phyloP scores from a whole-genome alignment of 371 early-diverging fungal species.

The Mortierella polycephala region DNA sequence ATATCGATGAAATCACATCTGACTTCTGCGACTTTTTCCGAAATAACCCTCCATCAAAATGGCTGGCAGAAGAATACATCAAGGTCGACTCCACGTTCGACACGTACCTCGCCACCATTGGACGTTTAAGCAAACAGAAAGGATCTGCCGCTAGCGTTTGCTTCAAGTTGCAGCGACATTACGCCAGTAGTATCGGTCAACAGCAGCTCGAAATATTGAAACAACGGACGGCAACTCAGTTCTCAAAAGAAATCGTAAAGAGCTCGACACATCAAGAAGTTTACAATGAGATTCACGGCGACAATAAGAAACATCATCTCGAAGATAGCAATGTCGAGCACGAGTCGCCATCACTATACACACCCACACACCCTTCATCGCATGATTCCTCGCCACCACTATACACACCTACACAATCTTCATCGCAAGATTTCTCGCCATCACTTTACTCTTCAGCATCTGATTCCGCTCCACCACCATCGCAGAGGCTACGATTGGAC shows the following conservation, averaged over 20 bases:
- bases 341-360: neutral
- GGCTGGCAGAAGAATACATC: slow-evolving; percentile 32
- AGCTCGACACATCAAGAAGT: slow-evolving; percentile 17
- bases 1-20: too few relatives aligned
- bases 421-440: too few relatives aligned
- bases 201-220: slow-evolving; percentile 19
- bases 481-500: neutral
- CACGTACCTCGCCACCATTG: slow-evolving; percentile 16
- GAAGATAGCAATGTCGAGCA: neutral
- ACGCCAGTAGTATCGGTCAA: slow-evolving; percentile 12
- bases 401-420: too few relatives aligned
- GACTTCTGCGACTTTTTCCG: too few relatives aligned
- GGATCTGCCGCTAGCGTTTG: neutral
- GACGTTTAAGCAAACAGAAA: slow-evolving; percentile 15
- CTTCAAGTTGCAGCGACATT: slow-evolving; percentile 17
- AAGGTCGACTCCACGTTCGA: slow-evolving; percentile 25
- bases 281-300: slow-evolving; percentile 21
- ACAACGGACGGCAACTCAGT: slow-evolving; percentile 8
- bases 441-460: too few relatives aligned
- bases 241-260: slow-evolving; percentile 19
- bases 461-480: neutral
- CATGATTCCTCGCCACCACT: neutral
- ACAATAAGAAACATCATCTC: slow-evolving; percentile 3
- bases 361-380: neutral
- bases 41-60: slow-evolving; percentile 17